Evolutionary conservation across 306 rosid genomes (phyloP), one percentile per base, ranked within the genome.

Genomic region (Rosa multiflora): DNA sequence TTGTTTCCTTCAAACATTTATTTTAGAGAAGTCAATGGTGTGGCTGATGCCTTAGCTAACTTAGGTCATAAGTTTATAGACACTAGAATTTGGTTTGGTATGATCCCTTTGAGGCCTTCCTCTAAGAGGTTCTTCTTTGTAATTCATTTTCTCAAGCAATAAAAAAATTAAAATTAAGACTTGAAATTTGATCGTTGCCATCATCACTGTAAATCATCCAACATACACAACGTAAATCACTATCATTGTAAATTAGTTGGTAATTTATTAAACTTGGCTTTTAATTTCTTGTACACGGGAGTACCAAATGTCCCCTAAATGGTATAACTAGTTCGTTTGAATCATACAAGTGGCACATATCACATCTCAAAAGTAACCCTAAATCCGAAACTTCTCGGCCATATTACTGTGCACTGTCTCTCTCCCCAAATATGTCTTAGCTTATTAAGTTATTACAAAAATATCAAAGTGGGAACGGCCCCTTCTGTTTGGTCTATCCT

Each of bases 301-400:
- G 87, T 81, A 75, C 85, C 46, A 72, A 4, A 35, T 85, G 88
- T 85, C 81, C 79, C 76, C 83, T 44, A 74, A 79, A 75, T 81
- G 76, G 88, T 40, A 85, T 81, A 63, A 78, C 72, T 64, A 74
- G 58, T 52, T 74, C 49, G 64, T 53, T 35, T 70, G 29, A 47
- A 67, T 63, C 72, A 66, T 40, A 67, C 48, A 40, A 51, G 73
- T 48, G 66, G 68, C 74, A 72, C 84, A 80, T 74, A 78, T 78
- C 88, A 85, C 85, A 85, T 81, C 78, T 13, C 85, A 53, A 62
- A 70, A 75, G 79, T 66, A 68, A 42, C 78, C 75, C 78, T 69
- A 8, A 75, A 75, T 44, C 78, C 44, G 14, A 74, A 82, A 42
- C 53, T 85, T 74, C 78, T 78, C 67, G 62, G 78, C 78, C 71